Evolutionary conservation across 345 rosid genomes (phyloP), one percentile per base, ranked within the genome.

Genomic region (Salix koriyanagi): DNA sequence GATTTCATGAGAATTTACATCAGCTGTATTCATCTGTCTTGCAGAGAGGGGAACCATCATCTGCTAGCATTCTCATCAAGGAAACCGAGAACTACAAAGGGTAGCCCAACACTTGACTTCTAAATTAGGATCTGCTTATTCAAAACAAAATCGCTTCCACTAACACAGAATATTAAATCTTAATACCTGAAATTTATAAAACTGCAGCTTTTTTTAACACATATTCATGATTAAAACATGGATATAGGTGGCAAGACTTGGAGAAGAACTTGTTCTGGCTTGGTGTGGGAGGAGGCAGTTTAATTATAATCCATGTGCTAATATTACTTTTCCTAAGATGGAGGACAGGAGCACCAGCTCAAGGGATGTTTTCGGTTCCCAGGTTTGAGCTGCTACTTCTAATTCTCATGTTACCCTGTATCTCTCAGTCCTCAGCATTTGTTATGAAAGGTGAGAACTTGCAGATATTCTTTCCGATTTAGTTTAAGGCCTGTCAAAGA

Each of bases 21-120:
- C 23, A 44, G 50, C 36, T 68, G 19, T 44, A 26, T 71, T 70
- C 14, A 23, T 42, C 30, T 70, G 23, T 69, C 46, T 42, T 82
- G 82, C 87, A 88, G 89, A 85, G 91, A 77, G 89, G 88, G 79
- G 91, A 86, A 83, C 88, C 88, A 15, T 67, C 85, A 32, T 82
- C 91, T 75, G 89, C 91, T 50, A 69, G 71, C 67, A 82, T 32
- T 82, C 84, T 82, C 9, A 83, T 82, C 61, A 83, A 83, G 84
- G 83, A 83, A 82, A 70, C 86, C 82, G 83, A 75, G 75, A 88
- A 86, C 39, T 80, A 79, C 73, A 80, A 79, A 6, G 91, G 91
- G 89, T 88, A 82, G 48, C 67, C 34, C 36, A 61, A 52, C 14
- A 41, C 39, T 61, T 15, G 19, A 39, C 56, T 65, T 64, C 65